Evolutionary conservation across 2,329 filamentous ascomycete genomes (phyloP).

Genomic region (Monosporascus sp.): DNA sequence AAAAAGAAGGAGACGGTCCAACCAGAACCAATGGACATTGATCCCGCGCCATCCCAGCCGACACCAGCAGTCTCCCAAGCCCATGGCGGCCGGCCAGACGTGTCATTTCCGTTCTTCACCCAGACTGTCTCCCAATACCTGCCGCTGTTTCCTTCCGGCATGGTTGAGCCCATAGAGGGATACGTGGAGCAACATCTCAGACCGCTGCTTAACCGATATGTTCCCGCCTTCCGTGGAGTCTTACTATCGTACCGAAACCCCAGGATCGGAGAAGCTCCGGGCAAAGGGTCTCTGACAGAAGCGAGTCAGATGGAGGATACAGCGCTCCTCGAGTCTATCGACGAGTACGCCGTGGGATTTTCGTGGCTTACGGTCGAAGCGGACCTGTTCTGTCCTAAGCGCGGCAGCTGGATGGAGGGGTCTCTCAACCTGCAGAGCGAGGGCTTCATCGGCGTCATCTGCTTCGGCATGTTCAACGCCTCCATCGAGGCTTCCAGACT

Average conservation of each 20-base stretch:
- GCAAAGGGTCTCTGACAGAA: conserved; percentile 42
- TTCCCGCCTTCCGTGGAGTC: conserved; percentile 66
- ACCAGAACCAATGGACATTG: conserved; percentile 35
- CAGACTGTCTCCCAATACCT: conserved; percentile 79
- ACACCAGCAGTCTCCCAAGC: conserved; percentile 27
- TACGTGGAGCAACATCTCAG: conserved; percentile 69
- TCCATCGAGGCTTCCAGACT: conserved; percentile 73
- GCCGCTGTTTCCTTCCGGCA: conserved; percentile 65
- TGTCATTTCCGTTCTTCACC: conserved; percentile 66
- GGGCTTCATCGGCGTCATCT: conserved; percentile 81
- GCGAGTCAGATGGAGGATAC: conserved; percentile 37
- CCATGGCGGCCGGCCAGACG: conserved; percentile 31
- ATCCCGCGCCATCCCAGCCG: conserved; percentile 10
- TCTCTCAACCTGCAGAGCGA: conserved; percentile 82
- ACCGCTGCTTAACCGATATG: conserved; percentile 71
- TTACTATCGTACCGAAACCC: conserved; percentile 69
- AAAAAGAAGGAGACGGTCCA: conserved; percentile 10
- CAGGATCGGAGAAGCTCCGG: conserved; percentile 55
- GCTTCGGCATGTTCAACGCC: conserved; percentile 88
- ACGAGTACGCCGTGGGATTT: conserved; percentile 83
- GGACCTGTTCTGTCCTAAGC: conserved; percentile 71
- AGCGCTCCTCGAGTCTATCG: conserved; percentile 48
- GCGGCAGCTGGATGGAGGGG: conserved; percentile 71
- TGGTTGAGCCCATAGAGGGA: conserved; percentile 63
- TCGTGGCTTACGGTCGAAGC: conserved; percentile 87